Conservation (phyloP, 768 basidiomycete species). For the Boletales sp. region DNA sequence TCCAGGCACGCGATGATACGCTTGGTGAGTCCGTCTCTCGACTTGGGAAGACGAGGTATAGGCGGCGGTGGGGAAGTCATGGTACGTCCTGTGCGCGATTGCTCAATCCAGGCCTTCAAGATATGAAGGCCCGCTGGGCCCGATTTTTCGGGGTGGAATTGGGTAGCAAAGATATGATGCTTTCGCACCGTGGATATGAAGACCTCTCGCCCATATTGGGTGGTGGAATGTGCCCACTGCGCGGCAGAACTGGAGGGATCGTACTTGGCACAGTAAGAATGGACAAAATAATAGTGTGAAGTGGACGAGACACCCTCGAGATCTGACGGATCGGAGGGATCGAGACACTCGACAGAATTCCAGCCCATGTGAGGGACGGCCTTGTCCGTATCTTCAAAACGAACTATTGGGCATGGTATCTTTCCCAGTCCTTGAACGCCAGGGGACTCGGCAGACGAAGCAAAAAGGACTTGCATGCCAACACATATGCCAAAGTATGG, state of each 20-base stretch:
- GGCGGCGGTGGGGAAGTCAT: constrained; percentile 30
- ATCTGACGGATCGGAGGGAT: constrained; percentile 36
- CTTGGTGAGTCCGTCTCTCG: constrained; percentile 75
- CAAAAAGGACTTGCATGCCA: constrained; percentile 95
- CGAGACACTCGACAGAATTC: constrained; percentile 71
- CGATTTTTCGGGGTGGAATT: constrained; percentile 99
- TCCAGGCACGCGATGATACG: constrained; percentile 97
- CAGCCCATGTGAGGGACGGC: constrained; percentile 98
- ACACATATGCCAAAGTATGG: constrained; percentile 99
- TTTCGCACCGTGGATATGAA: constrained; percentile 84
- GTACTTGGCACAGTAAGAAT: constrained; percentile 88
- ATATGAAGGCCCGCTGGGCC: constrained; percentile 82
- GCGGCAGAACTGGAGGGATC: constrained; percentile 56
- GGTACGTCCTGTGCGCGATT: constrained; percentile 42
- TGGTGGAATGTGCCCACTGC: constrained; percentile 79
- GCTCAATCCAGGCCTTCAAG: constrained; percentile 75
- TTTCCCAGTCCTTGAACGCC: constrained; percentile 69
- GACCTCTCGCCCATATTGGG: constrained; percentile 91
- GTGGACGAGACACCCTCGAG: constrained; percentile 46
- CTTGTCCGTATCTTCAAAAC: constrained; percentile 71
- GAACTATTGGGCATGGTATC: constrained; percentile 77
- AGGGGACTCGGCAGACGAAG: constrained; percentile 78
- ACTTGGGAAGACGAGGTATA: constrained; percentile 35
- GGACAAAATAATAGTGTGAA: constrained; percentile 94
- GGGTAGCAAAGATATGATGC: constrained; percentile 85